Percentiles rank a stretch among this genome's conserved stretches.
phyloP scores from a whole-genome alignment of 2,329 filamentous ascomycete genomes.

The Fusarium tjaetaba region DNA sequence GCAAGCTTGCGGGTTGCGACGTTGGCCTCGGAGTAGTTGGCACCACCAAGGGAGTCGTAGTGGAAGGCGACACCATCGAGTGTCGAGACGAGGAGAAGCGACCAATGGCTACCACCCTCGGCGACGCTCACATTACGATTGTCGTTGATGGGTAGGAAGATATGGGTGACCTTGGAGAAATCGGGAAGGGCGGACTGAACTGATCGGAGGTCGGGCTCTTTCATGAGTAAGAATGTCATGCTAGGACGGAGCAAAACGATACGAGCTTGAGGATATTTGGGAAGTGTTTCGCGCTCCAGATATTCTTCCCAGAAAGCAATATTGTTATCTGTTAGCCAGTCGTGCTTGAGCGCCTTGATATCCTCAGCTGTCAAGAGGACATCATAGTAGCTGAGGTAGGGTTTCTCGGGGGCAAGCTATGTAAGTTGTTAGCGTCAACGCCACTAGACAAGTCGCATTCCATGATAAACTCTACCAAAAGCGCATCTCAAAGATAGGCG shows the following conservation, averaged over 20 bases:
- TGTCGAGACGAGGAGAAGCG: slow-evolving; percentile 85
- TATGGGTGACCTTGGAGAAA: slow-evolving; percentile 83
- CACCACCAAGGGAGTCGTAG: slow-evolving; percentile 86
- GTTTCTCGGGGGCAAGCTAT: slow-evolving; percentile 60
- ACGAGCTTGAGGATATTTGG: slow-evolving; percentile 80
- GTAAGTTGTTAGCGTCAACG: slow-evolving; percentile 19
- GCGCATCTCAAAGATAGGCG: slow-evolving; percentile 19
- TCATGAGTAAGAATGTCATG: slow-evolving; percentile 92
- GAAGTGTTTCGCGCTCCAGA: slow-evolving; percentile 88
- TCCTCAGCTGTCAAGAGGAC: slow-evolving; percentile 81
- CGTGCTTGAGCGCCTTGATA: slow-evolving; percentile 85
- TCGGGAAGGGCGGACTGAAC: slow-evolving; percentile 79
- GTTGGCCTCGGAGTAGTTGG: slow-evolving; percentile 79
- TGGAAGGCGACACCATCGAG: slow-evolving; percentile 94
- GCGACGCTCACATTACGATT: slow-evolving; percentile 77
- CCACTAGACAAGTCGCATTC: slow-evolving; percentile 7
- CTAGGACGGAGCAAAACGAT: slow-evolving; percentile 92
- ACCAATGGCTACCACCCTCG: slow-evolving; percentile 97
- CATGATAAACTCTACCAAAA: slow-evolving; percentile 1
- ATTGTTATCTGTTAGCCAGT: slow-evolving; percentile 98
- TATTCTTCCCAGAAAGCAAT: slow-evolving; percentile 99
- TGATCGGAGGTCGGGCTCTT: slow-evolving; percentile 67
- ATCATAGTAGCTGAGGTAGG: slow-evolving; percentile 55
- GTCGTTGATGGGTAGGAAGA: slow-evolving; percentile 97
- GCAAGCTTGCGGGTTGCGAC: slow-evolving; percentile 75